Percentiles rank a stretch among this genome's conserved stretches.
These are phyloP conservation scores for Guillardia theta DNA, from an alignment of 78 protist species.

Conservation along the genomic window DNA sequence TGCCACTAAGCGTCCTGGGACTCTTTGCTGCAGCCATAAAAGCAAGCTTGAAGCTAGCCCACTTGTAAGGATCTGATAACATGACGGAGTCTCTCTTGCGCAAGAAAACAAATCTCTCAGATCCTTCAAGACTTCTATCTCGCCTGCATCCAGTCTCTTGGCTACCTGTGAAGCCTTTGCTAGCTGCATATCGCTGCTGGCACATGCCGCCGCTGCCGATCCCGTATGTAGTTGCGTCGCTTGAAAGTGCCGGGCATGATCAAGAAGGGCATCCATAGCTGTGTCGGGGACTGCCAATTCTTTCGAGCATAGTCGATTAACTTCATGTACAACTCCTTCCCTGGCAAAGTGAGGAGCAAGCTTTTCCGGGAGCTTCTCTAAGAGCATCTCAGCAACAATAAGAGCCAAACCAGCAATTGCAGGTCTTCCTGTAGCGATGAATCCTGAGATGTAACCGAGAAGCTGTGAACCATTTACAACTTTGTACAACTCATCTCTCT, in stretches of 20 bases:
- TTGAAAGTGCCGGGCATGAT: background rate
- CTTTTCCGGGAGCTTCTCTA: slow-evolving; percentile 25
- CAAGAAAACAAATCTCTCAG: background rate
- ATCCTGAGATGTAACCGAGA: background rate
- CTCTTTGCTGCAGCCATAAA: background rate
- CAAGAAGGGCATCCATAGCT: background rate
- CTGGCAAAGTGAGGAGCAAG: background rate
- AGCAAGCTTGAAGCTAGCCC: background rate
- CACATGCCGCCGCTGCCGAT: background rate
- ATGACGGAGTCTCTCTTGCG: background rate
- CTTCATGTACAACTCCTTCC: slow-evolving; percentile 43
- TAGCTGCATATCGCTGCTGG: background rate
- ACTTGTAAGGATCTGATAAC: background rate
- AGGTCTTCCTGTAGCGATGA: background rate
- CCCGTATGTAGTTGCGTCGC: background rate
- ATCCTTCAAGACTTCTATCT: background rate
- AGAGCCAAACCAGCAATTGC: background rate
- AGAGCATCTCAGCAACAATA: slow-evolving; percentile 10
- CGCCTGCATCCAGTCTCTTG: background rate
- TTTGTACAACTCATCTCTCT: background rate
- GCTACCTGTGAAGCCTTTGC: background rate
- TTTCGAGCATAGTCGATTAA: background rate
- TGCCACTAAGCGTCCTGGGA: background rate
- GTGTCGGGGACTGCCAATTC: background rate
- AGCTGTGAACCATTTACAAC: background rate